Conservation (phyloP, 106 monocot species). For the Allium fistulosum region DNA sequence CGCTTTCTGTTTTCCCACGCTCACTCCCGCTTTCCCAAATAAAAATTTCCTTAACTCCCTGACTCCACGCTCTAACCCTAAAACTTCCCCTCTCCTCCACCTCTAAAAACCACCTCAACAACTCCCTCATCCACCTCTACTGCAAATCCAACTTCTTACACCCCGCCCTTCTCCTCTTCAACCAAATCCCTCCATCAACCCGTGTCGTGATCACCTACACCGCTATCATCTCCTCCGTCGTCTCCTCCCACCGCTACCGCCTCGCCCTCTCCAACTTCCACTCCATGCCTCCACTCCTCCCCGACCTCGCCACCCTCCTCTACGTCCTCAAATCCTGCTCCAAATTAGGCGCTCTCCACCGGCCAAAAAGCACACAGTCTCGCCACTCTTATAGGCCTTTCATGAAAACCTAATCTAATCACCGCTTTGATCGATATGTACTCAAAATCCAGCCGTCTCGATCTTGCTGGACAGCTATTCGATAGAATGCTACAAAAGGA, state of each 20-base stretch:
- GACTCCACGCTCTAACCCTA: too few relatives aligned
- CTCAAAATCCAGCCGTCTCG: constrained; percentile 11
- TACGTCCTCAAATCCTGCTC: constrained; percentile 13
- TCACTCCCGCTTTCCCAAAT: too few relatives aligned
- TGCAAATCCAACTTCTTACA: neutral
- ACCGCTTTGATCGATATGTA: constrained; percentile 13
- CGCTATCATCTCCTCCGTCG: neutral
- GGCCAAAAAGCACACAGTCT: constrained; percentile 4
- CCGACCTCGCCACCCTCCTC: constrained; percentile 10
- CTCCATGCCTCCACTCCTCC: neutral
- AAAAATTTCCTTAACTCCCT: too few relatives aligned
- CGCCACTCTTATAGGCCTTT: neutral
- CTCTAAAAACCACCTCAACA: too few relatives aligned
- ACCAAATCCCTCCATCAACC: constrained; percentile 1
- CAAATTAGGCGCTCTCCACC: constrained; percentile 6
- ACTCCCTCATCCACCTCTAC: too few relatives aligned
- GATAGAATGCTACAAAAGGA: constrained; percentile 26
- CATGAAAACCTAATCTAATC: constrained; percentile 9
- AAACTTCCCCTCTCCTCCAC: too few relatives aligned
- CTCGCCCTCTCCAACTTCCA: constrained; percentile 8
- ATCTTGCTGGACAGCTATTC: neutral
- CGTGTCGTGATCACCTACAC: constrained; percentile 18
- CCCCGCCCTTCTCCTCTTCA: constrained; percentile 16
- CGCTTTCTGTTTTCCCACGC: too few relatives aligned
- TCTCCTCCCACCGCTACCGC: neutral